Conservation (phyloP, 805 yeast species). For the Teunomyces lycoperdinae region DNA sequence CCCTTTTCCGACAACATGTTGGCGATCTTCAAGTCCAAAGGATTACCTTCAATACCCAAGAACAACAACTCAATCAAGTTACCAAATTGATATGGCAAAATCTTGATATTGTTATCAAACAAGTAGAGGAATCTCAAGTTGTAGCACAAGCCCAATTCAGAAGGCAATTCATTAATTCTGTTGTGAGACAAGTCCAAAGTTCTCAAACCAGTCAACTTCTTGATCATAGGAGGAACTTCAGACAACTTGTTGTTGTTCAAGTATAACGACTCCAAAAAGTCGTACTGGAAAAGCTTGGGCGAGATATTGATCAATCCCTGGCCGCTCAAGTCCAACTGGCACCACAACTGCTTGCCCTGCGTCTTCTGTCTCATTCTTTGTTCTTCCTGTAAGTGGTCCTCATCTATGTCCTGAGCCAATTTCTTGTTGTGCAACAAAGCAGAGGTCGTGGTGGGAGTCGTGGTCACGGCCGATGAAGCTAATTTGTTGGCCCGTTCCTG, state of each 20-base stretch:
- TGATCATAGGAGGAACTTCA: slow-evolving; percentile 63
- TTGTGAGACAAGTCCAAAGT: slow-evolving; percentile 86
- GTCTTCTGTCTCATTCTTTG: slow-evolving; percentile 59
- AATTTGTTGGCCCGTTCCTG: slow-evolving; percentile 37
- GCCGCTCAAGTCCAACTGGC: slow-evolving; percentile 87
- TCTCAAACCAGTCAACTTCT: slow-evolving; percentile 66
- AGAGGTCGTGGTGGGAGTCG: slow-evolving; percentile 24
- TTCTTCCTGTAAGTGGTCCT: slow-evolving; percentile 48
- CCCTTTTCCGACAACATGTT: slow-evolving; percentile 76
- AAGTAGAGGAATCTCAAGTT: slow-evolving; percentile 77
- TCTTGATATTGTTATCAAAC: slow-evolving; percentile 78
- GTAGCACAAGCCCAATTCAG: slow-evolving; percentile 79
- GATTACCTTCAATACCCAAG: slow-evolving; percentile 92
- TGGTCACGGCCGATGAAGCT: slow-evolving; percentile 29
- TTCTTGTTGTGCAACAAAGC: slow-evolving; percentile 43
- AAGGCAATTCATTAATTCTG: slow-evolving; percentile 66
- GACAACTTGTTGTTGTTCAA: slow-evolving; percentile 81
- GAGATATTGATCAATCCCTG: slow-evolving; percentile 73
- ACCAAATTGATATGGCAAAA: slow-evolving; percentile 83
- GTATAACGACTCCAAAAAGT: slow-evolving; percentile 81
- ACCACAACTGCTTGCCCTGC: slow-evolving; percentile 84
- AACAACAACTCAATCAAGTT: slow-evolving; percentile 79
- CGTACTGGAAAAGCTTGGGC: slow-evolving; percentile 74
- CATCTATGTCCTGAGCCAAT: slow-evolving; percentile 48
- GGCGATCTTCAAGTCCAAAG: slow-evolving; percentile 63